Base-by-base conservation (phyloP, 345 rosid genomes). In the Trapa incisa region DNA sequence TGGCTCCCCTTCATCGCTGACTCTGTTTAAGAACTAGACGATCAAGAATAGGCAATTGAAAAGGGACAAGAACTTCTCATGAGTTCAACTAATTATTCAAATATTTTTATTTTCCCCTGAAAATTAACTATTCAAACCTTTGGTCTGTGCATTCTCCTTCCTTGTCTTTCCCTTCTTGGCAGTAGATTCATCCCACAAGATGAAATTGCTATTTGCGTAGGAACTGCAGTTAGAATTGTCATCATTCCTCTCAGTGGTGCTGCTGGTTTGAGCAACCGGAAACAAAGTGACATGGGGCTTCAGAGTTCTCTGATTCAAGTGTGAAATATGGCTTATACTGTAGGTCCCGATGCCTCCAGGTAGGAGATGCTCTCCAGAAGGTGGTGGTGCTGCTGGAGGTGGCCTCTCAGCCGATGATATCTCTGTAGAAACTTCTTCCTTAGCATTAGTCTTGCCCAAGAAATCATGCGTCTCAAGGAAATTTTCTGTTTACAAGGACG, bases 271-370 rank as follows among this genome's bases (percentile, higher is more conserved):
- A 38, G 79, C 84, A 52, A 71, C 85, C 0, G 72, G 39, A 56
- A 82, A 81, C n/a, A 80, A 45, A 7, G 85, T 50, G 60, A 81
- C 87, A 72, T 91, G 97, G 12, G 99, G 80, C 77, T 91, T 87
- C 33, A 89, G 91, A 71, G 79, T 48, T 47, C 37, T 50, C 68
- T 83, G 89, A 70, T 76, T 85, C 72, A 81, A 83, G 66, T 76
- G 80, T 4, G 97, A 86, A 61, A 83, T 70, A 47, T 87, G 96
- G 73, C 92, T 88, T 43, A 90, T 86, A 35, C 83, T 91, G 78
- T 89, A 89, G 38, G 99, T 87, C 67, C 96, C 99, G 42, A 91
- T 88, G 65, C 99, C 99, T 68, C 97, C 99, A 1, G 96, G 95
- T 29, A 91, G 99, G 43, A 81, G 69, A 67, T 85, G 91, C 64